phyloP scores from a whole-genome alignment of 2,329 filamentous ascomycete genomes.

The Pseudodiploospora longispora region DNA sequence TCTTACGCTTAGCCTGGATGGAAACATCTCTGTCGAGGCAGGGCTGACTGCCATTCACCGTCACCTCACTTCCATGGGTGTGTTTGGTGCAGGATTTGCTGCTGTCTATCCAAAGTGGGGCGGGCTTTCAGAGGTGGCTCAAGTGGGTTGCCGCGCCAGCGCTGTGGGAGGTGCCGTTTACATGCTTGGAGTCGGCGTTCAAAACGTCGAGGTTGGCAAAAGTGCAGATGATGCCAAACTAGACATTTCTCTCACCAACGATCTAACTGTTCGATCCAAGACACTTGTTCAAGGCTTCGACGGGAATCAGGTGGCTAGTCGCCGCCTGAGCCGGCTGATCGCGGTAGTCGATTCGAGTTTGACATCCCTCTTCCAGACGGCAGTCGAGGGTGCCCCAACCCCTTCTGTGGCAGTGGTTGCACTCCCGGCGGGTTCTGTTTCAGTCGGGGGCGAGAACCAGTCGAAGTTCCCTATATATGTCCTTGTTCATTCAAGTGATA shows the following conservation, averaged over 20 bases:
- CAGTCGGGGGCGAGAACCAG: slow-evolving; percentile 18
- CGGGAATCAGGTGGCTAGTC: slow-evolving; percentile 14
- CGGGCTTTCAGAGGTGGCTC: slow-evolving; percentile 77
- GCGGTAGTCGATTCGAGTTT: slow-evolving; percentile 62
- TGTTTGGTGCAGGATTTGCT: slow-evolving; percentile 83
- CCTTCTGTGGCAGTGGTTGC: slow-evolving; percentile 67
- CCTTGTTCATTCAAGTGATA: slow-evolving; percentile 77
- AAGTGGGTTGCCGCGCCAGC: slow-evolving; percentile 82
- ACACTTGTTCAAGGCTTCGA: slow-evolving; percentile 41
- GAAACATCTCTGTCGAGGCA: slow-evolving; percentile 51
- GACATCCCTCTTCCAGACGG: slow-evolving; percentile 56
- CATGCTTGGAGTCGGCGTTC: slow-evolving; percentile 67
- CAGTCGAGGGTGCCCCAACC: slow-evolving; percentile 65
- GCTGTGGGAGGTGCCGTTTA: slow-evolving; percentile 90
- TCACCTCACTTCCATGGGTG: slow-evolving; percentile 78
- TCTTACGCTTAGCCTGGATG: slow-evolving; percentile 65
- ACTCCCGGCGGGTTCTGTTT: slow-evolving; percentile 48
- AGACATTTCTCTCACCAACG: slow-evolving; percentile 47
- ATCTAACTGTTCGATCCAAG: slow-evolving; percentile 46
- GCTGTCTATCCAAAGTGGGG: slow-evolving; percentile 92
- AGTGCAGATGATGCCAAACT: slow-evolving; percentile 20
- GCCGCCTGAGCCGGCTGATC: slow-evolving; percentile 51
- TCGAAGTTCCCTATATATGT: slow-evolving; percentile 45
- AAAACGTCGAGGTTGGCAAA: slow-evolving; percentile 18
- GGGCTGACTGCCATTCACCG: slow-evolving; percentile 67